phyloP scores from a whole-genome alignment of 176 grass and related monocot genomes.

The Alopecurus myosuroides region DNA sequence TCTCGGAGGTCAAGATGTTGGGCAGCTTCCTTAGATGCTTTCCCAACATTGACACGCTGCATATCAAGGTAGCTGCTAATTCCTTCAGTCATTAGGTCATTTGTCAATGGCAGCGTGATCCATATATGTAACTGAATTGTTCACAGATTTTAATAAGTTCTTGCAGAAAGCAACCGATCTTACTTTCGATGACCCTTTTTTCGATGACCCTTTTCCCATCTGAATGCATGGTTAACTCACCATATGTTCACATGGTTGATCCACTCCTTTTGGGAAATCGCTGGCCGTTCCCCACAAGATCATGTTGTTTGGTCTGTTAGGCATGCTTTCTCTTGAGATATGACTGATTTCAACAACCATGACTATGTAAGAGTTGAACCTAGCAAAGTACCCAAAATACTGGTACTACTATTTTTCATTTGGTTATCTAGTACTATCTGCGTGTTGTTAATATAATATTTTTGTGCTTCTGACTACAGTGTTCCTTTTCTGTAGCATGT shows the following conservation, averaged over 20 bases:
- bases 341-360: not conserved
- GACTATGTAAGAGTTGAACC: not conserved
- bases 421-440: not conserved
- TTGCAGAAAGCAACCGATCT: not conserved
- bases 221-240: not conserved
- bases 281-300: not conserved
- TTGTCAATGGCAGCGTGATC: not conserved
- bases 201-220: not conserved
- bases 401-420: not conserved
- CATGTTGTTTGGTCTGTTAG: not conserved
- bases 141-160: too few species aligned
- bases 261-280: not conserved
- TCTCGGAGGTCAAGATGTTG: not conserved
- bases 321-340: not conserved
- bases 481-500: not conserved
- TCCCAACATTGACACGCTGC: constrained; percentile 14
- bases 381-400: not conserved
- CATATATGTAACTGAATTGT: not conserved
- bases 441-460: not conserved
- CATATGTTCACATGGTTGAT: not conserved
- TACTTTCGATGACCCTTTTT: not conserved
- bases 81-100: not conserved
- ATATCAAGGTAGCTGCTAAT: not conserved
- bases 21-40: constrained; percentile 22
- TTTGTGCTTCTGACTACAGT: not conserved